Evolutionary conservation across 352 stramenopile genomes (phyloP), one percentile per base, ranked within the genome.

Genomic region (Pythium phragmitis): DNA sequence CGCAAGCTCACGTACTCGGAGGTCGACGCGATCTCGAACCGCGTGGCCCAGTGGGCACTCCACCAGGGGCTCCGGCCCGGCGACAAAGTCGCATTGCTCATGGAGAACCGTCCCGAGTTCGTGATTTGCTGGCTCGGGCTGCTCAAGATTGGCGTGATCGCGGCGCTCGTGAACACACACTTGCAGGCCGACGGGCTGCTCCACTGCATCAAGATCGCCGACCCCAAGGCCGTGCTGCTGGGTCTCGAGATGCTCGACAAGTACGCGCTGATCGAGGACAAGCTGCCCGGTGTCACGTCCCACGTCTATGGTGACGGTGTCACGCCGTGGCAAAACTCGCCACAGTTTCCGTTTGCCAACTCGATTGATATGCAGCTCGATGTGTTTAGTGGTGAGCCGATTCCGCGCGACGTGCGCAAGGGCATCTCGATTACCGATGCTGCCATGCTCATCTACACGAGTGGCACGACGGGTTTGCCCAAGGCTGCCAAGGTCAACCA

Each of bases 71-170:
- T 97, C 0, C 56, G 70, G 33, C 19, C 51, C 0, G 87, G 88
- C 33, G 74, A 96, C 55, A 92, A 80, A 5, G 83, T 92, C 30
- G 87, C 79, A 33, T 68, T 96, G 49, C 67, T 96, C 36, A 94
- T 96, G 82, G 80, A 92, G 65, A 96, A 96, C 71, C 76, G 87
- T 0, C 86, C 85, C 37, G 86, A 95, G 65, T 96, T 89, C 56
- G 63, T 96, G 30, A 60, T 88, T 23, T 72, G 86, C 14, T 96
- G 88, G 88, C 75, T 96, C 58, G 88, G 86, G 0, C 73, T 96
- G 47, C 57, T 82, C 61, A 96, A 96, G 70, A 69, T 91, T 43
- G 88, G 88, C 53, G 85, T 96, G 54, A 73, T 91, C 64, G 79
- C 77, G n/a, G 88, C 88, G 30, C 73, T 96, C 30, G 87, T 96